phyloP scores from a whole-genome alignment of 306 rosid species.

The Argentina anserina region DNA sequence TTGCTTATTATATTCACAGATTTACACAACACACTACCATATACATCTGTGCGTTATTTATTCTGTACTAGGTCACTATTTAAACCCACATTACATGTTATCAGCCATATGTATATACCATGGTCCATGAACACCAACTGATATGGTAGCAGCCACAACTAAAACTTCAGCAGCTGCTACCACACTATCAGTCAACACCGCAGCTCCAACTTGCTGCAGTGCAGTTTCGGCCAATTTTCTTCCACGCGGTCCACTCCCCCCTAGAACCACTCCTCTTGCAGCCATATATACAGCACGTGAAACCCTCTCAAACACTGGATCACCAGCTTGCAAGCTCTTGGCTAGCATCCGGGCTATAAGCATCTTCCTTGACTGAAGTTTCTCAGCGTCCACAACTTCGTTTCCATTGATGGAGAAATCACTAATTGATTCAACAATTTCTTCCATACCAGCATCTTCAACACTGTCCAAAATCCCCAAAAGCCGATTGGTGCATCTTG shows the following conservation, averaged over 20 bases:
- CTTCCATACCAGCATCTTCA: conserved; percentile 61
- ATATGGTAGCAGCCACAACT: conserved; percentile 63
- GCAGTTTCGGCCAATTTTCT: conserved; percentile 62
- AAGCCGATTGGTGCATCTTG: conserved; percentile 48
- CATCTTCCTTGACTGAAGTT: conserved; percentile 45
- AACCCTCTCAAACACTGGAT: conserved; percentile 80
- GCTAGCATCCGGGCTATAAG: conserved; percentile 67
- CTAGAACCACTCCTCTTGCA: conserved; percentile 66
- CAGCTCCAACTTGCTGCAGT: conserved; percentile 75
- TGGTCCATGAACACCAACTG: conserved; percentile 74
- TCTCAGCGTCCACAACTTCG: conserved; percentile 31
- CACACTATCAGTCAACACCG: conserved; percentile 41
- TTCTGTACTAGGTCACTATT: not conserved
- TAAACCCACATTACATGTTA: conserved; percentile 18
- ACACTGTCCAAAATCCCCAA: conserved; percentile 43
- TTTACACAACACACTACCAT: conserved; percentile 10
- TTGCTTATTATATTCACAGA: not conserved
- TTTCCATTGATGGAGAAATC: conserved; percentile 29
- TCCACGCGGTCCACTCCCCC: conserved; percentile 67
- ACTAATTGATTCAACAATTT: conserved; percentile 63
- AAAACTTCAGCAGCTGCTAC: conserved; percentile 77
- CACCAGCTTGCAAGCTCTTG: conserved; percentile 86
- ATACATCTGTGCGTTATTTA: conserved; percentile 2
- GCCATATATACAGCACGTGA: conserved; percentile 56
- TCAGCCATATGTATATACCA: conserved; percentile 63